A percentile compares a stretch with the other conserved stretches of the same genome.
phyloP scores from a whole-genome alignment of 306 rosid species.

The Cotoneaster glaucophyllus region DNA sequence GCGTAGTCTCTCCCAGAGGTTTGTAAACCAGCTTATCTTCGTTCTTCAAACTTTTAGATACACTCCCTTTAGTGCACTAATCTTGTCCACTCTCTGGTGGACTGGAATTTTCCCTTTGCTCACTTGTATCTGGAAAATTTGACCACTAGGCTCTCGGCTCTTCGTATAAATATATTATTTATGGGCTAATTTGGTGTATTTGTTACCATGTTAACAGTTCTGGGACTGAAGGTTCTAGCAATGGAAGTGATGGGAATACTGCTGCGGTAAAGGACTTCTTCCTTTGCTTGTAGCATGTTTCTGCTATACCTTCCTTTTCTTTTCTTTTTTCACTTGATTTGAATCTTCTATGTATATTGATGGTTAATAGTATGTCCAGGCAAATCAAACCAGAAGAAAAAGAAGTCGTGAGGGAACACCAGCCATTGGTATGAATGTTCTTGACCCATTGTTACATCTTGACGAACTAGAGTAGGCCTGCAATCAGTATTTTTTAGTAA shows the following conservation, averaged over 20 bases:
- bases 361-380: conserved; percentile 43
- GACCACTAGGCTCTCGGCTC: neutral
- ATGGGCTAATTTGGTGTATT: conserved; percentile 16
- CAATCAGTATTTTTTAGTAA: conserved; percentile 5
- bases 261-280: conserved; percentile 51
- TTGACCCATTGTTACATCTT: conserved; percentile 25
- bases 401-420: conserved; percentile 83
- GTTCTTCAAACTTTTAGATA: neutral
- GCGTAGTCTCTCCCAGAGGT: conserved; percentile 68
- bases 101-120: neutral
- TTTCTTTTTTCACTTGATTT: conserved; percentile 7
- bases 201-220: conserved; percentile 42
- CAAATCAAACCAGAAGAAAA: conserved; percentile 59
- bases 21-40: conserved; percentile 14
- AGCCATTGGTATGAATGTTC: conserved; percentile 52
- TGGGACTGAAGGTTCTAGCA: conserved; percentile 71
- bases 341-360: conserved; percentile 6
- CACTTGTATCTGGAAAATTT: neutral
- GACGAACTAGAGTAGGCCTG: conserved; percentile 20
- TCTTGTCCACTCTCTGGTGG: neutral
- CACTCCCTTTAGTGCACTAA: neutral
- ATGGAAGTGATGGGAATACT: conserved; percentile 81
- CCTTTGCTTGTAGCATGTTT: neutral
- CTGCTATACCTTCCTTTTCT: neutral
- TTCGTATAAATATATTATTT: neutral